Conservation (phyloP, 2,329 filamentous ascomycete genomes). For the Aureobasidium sp. region DNA sequence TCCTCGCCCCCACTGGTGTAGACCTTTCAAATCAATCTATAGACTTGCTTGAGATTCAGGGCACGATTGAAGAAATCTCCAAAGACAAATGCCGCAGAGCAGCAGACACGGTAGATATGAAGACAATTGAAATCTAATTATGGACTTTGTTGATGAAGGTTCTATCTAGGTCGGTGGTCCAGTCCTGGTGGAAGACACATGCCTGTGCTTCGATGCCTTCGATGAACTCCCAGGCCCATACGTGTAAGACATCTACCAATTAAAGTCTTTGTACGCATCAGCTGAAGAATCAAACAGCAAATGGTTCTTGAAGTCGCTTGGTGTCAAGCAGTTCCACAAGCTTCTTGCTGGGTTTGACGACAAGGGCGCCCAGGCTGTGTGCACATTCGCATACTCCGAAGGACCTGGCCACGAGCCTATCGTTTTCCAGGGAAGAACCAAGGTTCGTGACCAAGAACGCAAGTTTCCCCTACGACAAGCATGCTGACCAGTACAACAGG, state of each 20-base stretch:
- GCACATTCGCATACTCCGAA: conserved; percentile 86
- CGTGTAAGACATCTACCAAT: conserved; percentile 55
- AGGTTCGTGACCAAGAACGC: conserved; percentile 44
- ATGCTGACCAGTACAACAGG: conserved; percentile 35
- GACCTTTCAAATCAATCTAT: conserved; percentile 66
- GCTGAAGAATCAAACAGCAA: conserved; percentile 53
- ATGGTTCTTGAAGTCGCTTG: conserved; percentile 81
- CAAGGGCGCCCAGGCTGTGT: conserved; percentile 87
- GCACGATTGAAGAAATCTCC: conserved; percentile 85
- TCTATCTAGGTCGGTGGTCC: conserved; percentile 66
- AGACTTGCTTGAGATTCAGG: conserved; percentile 85
- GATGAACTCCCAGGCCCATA: conserved; percentile 91
- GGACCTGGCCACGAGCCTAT: conserved; percentile 79
- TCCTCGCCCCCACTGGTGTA: conserved; percentile 61
- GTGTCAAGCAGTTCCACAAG: conserved; percentile 81
- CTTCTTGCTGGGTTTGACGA: conserved; percentile 82
- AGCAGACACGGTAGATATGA: conserved; percentile 58
- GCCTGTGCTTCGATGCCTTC: conserved; percentile 84
- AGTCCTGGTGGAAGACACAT: conserved; percentile 92
- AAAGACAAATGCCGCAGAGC: conserved; percentile 78
- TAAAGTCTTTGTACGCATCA: neutral
- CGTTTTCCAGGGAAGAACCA: conserved; percentile 84
- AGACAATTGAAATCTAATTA: neutral
- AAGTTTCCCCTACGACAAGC: too few species aligned
- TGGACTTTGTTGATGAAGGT: neutral